Evolutionary conservation across 2,329 filamentous ascomycete genomes (phyloP).

Genomic region (Paradendryphiella salina): DNA sequence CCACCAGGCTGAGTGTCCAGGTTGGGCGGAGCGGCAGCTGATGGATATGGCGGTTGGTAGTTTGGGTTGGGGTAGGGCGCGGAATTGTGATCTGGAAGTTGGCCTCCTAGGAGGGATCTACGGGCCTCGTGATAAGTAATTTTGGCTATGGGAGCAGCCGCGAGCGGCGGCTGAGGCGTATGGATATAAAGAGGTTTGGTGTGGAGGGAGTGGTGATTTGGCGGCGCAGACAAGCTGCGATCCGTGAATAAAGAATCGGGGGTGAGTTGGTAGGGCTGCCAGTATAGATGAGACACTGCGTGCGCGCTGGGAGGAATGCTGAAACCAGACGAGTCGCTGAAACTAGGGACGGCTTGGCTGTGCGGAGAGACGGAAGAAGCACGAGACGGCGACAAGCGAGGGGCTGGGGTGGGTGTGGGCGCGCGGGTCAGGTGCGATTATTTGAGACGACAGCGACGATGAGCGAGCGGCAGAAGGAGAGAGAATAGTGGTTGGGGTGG

Average conservation of each 20-base stretch:
- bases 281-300: slow-evolving; percentile 36
- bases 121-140: slow-evolving; percentile 61
- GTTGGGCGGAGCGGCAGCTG: slow-evolving; percentile 23
- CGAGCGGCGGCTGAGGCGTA: slow-evolving; percentile 39
- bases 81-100: slow-evolving; percentile 57
- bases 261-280: slow-evolving; percentile 26
- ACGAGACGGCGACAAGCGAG: background rate
- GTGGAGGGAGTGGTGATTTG: slow-evolving; percentile 7
- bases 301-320: slow-evolving; percentile 13
- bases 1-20: slow-evolving; percentile 57
- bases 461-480: slow-evolving; percentile 10
- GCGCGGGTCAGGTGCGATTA: too few relatives aligned
- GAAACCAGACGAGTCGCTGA: slow-evolving; percentile 33
- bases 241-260: slow-evolving; percentile 16
- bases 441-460: background rate
- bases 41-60: slow-evolving; percentile 49
- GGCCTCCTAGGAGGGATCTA: slow-evolving; percentile 63
- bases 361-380: slow-evolving; percentile 27
- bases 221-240: slow-evolving; percentile 18
- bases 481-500: background rate
- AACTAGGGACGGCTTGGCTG: slow-evolving; percentile 29
- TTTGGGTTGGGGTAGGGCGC: slow-evolving; percentile 46
- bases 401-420: background rate
- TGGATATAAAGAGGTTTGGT: slow-evolving; percentile 23
- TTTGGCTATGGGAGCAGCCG: slow-evolving; percentile 50